A percentile compares a stretch with the other conserved stretches of the same genome.
These are phyloP conservation scores for Thymus quinquecostatus DNA, from an alignment of 257 asterid species.

Conservation along the genomic window DNA sequence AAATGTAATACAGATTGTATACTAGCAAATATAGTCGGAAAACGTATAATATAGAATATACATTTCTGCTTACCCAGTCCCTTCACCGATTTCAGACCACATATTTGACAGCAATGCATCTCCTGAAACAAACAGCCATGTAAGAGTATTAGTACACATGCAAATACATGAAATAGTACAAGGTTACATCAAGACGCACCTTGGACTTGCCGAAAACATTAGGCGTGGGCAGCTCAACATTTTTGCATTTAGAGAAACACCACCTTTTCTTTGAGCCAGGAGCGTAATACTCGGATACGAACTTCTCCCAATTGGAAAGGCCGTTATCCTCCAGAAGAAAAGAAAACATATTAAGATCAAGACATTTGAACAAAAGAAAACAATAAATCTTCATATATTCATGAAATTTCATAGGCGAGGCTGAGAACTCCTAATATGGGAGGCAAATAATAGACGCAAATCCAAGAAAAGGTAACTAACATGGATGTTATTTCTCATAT, in stretches of 20 bases:
- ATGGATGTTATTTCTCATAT: conserved; percentile 46
- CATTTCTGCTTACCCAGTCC: conserved; percentile 59
- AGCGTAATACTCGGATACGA: conserved; percentile 63
- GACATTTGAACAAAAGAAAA: too few relatives aligned
- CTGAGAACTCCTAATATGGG: not conserved
- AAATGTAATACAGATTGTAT: not conserved
- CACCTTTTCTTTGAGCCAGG: conserved; percentile 57
- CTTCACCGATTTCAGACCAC: conserved; percentile 58
- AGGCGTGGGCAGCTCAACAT: conserved; percentile 39
- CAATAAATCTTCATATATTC: not conserved
- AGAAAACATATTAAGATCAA: not conserved
- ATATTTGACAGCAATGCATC: conserved; percentile 54
- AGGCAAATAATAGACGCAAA: not conserved
- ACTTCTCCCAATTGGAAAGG: conserved; percentile 57
- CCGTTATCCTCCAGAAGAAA: conserved; percentile 44
- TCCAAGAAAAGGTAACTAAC: conserved; percentile 39
- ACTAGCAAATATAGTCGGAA: conserved; percentile 12
- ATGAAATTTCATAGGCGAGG: conserved; percentile 6
- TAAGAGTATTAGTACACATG: not conserved
- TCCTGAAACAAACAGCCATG: conserved; percentile 47
- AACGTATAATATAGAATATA: conserved; percentile 1
- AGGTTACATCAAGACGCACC: conserved; percentile 43
- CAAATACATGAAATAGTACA: conserved; percentile 10
- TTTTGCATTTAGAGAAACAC: conserved; percentile 60
- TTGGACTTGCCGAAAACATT: conserved; percentile 45